A percentile compares a stretch with the other conserved stretches of the same genome.
phyloP scores from a whole-genome alignment of 73 alveolate genomes.

The Paramecium biaurelia region DNA sequence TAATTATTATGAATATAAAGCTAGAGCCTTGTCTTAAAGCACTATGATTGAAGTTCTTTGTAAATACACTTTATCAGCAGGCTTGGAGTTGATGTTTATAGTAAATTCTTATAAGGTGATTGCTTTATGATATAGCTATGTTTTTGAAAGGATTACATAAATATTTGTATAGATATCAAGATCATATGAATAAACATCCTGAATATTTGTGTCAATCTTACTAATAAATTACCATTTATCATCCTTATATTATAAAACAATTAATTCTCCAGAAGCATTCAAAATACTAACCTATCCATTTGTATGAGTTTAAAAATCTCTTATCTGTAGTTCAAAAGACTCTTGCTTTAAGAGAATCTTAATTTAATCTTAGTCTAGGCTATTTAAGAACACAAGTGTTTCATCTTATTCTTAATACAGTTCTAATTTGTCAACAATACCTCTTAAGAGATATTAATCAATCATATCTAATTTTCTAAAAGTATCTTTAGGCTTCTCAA shows the following conservation, averaged over 20 bases:
- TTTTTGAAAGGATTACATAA: background rate
- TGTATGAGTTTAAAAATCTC: constrained; percentile 5
- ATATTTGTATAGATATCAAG: background rate
- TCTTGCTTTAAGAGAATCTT: background rate
- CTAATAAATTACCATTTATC: background rate
- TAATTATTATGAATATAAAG: background rate
- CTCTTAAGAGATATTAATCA: background rate
- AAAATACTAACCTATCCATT: background rate
- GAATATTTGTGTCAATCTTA: background rate
- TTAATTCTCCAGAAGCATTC: background rate
- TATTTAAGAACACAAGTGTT: background rate
- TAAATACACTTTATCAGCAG: background rate
- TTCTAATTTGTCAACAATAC: background rate
- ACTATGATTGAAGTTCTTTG: background rate
- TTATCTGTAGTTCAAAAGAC: background rate
- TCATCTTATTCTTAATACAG: background rate
- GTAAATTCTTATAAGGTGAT: background rate
- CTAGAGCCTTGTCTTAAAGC: background rate
- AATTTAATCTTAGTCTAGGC: background rate
- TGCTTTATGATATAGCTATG: background rate
- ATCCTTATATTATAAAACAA: background rate
- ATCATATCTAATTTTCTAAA: background rate
- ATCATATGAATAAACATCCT: background rate
- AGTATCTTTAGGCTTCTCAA: background rate
- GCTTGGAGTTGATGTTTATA: background rate